These are phyloP conservation scores for Picochlorum sp. DNA, from an alignment of 139 green algal genomes.

Conservation along the genomic window DNA sequence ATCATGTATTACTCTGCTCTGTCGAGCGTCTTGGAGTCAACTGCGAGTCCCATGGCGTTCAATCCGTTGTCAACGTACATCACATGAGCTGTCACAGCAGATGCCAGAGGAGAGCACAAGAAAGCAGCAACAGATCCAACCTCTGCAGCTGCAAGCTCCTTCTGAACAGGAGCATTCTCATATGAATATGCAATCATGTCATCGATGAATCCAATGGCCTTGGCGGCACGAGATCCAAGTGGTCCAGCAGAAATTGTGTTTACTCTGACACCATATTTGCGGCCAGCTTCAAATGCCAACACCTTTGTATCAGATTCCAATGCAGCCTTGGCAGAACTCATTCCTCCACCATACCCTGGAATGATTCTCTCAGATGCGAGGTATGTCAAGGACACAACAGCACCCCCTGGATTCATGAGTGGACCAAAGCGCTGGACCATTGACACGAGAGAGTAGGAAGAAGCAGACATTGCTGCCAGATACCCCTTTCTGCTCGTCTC, in stretches of 20 bases:
- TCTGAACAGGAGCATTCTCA: slow-evolving; percentile 90
- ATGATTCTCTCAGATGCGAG: slow-evolving; percentile 84
- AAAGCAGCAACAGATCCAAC: slow-evolving; percentile 81
- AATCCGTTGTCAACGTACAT: slow-evolving; percentile 71
- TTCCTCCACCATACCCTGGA: slow-evolving; percentile 96
- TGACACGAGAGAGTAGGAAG: slow-evolving; percentile 90
- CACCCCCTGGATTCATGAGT: slow-evolving; percentile 64
- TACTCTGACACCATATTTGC: slow-evolving; percentile 77
- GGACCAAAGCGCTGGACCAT: slow-evolving; percentile 71
- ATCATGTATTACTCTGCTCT: slow-evolving; percentile 21
- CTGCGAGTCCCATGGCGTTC: slow-evolving; percentile 86
- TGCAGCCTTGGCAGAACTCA: slow-evolving; percentile 92
- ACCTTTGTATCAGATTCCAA: slow-evolving; percentile 95
- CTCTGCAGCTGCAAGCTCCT: slow-evolving; percentile 79
- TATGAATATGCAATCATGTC: slow-evolving; percentile 95
- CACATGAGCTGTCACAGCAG: slow-evolving; percentile 61
- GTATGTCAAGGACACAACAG: slow-evolving; percentile 93
- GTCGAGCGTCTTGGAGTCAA: slow-evolving; percentile 61
- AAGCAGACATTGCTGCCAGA: slow-evolving; percentile 92
- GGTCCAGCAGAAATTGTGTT: slow-evolving; percentile 88
- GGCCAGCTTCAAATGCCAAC: slow-evolving; percentile 92
- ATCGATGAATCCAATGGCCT: slow-evolving; percentile 99
- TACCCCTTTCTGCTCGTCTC: slow-evolving; percentile 92
- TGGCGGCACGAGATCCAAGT: slow-evolving; percentile 86
- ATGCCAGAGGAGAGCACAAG: slow-evolving; percentile 86